Base-by-base conservation (phyloP, 148 eudicot species). In the Nepenthes gracilis region DNA sequence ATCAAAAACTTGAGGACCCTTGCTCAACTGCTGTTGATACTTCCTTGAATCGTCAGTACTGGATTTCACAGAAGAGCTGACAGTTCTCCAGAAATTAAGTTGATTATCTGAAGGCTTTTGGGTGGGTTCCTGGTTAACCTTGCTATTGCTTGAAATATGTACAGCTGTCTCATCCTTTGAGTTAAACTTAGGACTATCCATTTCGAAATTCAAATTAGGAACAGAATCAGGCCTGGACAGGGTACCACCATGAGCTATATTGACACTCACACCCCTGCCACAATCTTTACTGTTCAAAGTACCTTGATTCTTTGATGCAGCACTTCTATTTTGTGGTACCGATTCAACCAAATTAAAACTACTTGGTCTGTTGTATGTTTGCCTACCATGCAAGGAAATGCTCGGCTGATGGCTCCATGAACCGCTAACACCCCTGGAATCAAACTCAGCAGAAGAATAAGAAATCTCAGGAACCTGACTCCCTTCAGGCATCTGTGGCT, bases 81-180 rank as follows among this genome's bases (percentile, higher is more conserved):
- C 86, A 45, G 70, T 70, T 48, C 76, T 90, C 88, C 90, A 79
- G 38, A 73, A 70, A 70, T 78, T 80, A 53, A 68, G 64, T 64
- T 66, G 72, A 64, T 57, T 76, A 59, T 64, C 73, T 54, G 72
- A 70, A 59, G 35, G 76, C 55, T 55, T 69, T 56, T 63, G 69
- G 71, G 64, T 64, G n/a, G 65, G 61, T 61, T 67, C 76, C 63
- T 67, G 68, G 51, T 54, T 60, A 40, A 55, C 68, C 61, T 68
- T 68, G 59, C 58, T 36, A 66, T 55, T 77, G 67, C 70, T 68
- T 70, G 70, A 70, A 60, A 65, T 69, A 57, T 70, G 63, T 35
- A 60, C 35, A 2, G 11, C 71, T 45, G 65, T 74, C 60, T 64
- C 52, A 74, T 69, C 80, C 61, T 67, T 66, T 15, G 69, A 36